Evolutionary conservation across 371 early-diverging fungal species (phyloP).

Genomic region (Rhizopus arrhizus): DNA sequence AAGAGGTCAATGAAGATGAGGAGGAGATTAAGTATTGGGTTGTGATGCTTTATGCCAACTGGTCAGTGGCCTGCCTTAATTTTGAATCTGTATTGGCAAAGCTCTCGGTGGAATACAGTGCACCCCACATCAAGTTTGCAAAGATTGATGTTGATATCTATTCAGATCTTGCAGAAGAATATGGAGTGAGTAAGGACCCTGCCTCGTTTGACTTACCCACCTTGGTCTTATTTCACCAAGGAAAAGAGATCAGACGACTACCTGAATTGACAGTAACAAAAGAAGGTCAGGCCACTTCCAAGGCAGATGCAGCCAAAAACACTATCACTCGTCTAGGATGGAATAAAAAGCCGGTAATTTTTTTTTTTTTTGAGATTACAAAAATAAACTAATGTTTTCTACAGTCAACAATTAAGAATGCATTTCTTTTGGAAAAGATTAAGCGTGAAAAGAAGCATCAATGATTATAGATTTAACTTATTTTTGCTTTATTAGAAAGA

Average conservation of each 20-base stretch:
- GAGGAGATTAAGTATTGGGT: constrained; percentile 45
- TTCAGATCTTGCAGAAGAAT: constrained; percentile 46
- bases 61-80: constrained; percentile 55
- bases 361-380: neutral
- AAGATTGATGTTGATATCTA: constrained; percentile 50
- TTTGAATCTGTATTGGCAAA: constrained; percentile 55
- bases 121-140: constrained; percentile 47
- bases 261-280: constrained; percentile 44
- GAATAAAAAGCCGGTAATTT: constrained; percentile 51
- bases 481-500: too few species aligned
- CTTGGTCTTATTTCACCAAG: constrained; percentile 46
- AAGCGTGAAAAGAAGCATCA: too few species aligned
- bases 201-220: constrained; percentile 57
- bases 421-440: neutral
- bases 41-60: constrained; percentile 54
- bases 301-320: constrained; percentile 42
- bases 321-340: constrained; percentile 54
- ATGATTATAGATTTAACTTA: too few species aligned
- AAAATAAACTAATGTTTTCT: too few species aligned
- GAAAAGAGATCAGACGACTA: constrained; percentile 41
- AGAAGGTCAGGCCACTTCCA: constrained; percentile 22
- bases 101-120: constrained; percentile 42
- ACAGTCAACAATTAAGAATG: too few species aligned
- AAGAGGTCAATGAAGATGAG: constrained; percentile 23
- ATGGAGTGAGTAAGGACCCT: constrained; percentile 49